Evolutionary conservation across 2,329 filamentous ascomycete genomes (phyloP).

Genomic region (Boeremia exigua): DNA sequence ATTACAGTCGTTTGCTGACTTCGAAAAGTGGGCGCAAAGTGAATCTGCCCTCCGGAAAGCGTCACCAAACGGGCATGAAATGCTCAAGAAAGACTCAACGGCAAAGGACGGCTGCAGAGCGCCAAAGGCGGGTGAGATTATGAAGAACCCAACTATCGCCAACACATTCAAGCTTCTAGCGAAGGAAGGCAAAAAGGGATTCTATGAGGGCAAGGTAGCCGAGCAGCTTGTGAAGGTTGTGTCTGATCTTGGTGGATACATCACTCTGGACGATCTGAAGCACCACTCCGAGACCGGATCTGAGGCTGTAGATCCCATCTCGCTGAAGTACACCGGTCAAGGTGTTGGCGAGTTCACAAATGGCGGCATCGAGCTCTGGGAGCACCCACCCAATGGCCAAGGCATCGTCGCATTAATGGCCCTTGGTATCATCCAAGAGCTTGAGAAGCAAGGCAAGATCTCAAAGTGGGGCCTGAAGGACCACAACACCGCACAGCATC

Average conservation of each 20-base stretch:
- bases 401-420: slow-evolving; percentile 95
- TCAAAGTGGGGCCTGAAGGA: slow-evolving; percentile 71
- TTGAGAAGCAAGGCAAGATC: slow-evolving; percentile 78
- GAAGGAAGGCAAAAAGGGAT: slow-evolving; percentile 83
- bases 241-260: slow-evolving; percentile 74
- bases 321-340: slow-evolving; percentile 76
- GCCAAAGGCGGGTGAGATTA: slow-evolving; percentile 81
- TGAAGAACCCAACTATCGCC: slow-evolving; percentile 83
- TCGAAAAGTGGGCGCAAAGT: slow-evolving; percentile 70
- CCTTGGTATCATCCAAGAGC: slow-evolving; percentile 85
- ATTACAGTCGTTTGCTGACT: slow-evolving; percentile 7
- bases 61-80: slow-evolving; percentile 85
- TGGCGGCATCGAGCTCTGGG: slow-evolving; percentile 82
- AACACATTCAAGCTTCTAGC: slow-evolving; percentile 81
- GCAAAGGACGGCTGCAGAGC: slow-evolving; percentile 74
- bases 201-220: slow-evolving; percentile 86
- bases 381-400: slow-evolving; percentile 95
- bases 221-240: slow-evolving; percentile 81
- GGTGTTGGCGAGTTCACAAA: slow-evolving; percentile 57
- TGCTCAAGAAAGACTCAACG: slow-evolving; percentile 78
- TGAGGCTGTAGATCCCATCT: slow-evolving; percentile 85
- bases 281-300: slow-evolving; percentile 75
- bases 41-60: slow-evolving; percentile 71
- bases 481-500: slow-evolving; percentile 76
- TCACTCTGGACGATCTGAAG: slow-evolving; percentile 80